Conservation (phyloP, 805 yeast genomes). For the Yueomyces sp. region DNA sequence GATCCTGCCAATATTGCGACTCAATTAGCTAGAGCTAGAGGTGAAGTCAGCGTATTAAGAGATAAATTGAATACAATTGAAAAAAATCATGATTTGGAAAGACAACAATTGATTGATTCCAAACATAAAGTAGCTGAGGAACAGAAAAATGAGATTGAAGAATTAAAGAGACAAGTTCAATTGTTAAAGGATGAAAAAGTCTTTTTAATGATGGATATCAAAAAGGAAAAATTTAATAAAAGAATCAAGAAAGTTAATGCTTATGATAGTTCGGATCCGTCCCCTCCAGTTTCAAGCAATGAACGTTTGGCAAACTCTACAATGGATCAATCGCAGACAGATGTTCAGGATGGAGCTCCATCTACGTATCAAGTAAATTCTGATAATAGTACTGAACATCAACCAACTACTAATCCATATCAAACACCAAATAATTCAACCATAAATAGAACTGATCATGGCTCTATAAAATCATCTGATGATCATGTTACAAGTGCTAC, state of each 20-base stretch:
- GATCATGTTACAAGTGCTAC: not conserved
- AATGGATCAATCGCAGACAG: too few relatives aligned
- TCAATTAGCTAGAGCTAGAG: conserved; percentile 43
- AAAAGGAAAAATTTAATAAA: conserved; percentile 9
- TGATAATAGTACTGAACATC: not conserved
- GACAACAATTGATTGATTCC: conserved; percentile 16
- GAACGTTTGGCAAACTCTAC: too few relatives aligned
- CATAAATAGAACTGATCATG: too few relatives aligned
- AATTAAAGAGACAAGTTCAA: conserved; percentile 29
- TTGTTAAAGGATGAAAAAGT: conserved; percentile 41
- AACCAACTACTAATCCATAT: not conserved
- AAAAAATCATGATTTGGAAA: conserved; percentile 28
- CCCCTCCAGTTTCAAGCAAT: too few relatives aligned
- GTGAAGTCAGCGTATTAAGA: conserved; percentile 71
- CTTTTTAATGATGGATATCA: conserved; percentile 38
- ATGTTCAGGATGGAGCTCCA: too few relatives aligned
- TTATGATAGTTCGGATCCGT: too few relatives aligned
- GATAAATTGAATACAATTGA: conserved; percentile 43
- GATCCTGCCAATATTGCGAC: not conserved
- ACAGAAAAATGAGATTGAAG: conserved; percentile 24
- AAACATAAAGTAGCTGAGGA: conserved; percentile 13
- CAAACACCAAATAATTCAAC: not conserved
- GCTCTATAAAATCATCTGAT: not conserved
- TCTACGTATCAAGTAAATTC: not conserved
- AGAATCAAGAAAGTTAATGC: not conserved